Evolutionary conservation across 2,329 filamentous ascomycete genomes (phyloP).

Genomic region (Pestalotiopsis fici): DNA sequence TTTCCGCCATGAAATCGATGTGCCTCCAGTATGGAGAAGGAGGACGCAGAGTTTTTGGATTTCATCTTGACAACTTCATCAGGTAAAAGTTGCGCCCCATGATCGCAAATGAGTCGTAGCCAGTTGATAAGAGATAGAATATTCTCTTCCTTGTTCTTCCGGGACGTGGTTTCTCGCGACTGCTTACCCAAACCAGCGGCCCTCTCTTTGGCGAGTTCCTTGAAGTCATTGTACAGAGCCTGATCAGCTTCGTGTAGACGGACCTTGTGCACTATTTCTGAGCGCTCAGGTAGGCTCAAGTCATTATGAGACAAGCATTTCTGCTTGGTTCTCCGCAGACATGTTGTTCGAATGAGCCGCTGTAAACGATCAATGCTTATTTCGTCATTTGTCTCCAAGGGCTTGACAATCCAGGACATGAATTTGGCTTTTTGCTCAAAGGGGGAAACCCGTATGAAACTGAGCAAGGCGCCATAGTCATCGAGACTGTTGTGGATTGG

Average conservation of each 20-base stretch:
- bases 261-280: not conserved
- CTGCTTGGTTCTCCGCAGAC: not conserved
- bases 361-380: slow-evolving; percentile 12
- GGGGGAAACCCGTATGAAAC: slow-evolving; percentile 27
- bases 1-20: not conserved
- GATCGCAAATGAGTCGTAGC: slow-evolving; percentile 30
- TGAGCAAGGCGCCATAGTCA: slow-evolving; percentile 34
- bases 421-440: slow-evolving; percentile 23
- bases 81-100: slow-evolving; percentile 27
- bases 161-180: not conserved
- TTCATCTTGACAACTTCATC: not conserved
- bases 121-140: slow-evolving; percentile 24
- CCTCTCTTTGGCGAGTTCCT: not conserved
- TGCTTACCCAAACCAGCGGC: not conserved
- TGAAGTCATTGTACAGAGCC: not conserved
- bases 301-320: not conserved
- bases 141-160: not conserved
- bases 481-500: slow-evolving; percentile 39
- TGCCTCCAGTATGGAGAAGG: not conserved
- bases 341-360: not conserved
- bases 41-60: not conserved
- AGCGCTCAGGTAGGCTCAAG: not conserved
- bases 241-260: not conserved
- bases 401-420: slow-evolving; percentile 19
- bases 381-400: slow-evolving; percentile 16